Base-by-base conservation (phyloP, 306 rosid species). In the Trichosanthes truncata region DNA sequence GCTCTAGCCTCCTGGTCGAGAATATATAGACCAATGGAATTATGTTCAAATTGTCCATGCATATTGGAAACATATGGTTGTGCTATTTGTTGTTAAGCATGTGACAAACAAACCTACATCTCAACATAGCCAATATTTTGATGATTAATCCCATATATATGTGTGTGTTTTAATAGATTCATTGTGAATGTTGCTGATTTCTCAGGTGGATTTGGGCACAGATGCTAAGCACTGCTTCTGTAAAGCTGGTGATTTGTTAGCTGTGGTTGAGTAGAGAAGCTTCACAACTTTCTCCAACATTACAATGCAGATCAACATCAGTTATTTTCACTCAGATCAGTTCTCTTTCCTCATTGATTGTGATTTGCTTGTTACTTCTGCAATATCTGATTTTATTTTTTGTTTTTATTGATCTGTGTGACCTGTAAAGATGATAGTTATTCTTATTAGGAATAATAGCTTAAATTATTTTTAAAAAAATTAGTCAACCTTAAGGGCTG, bases 181-280 rank as follows among this genome's bases (percentile, higher is more conserved):
- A 74, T 48, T 29, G 41, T 29, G 52, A 67, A 67, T 67, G 49
- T 67, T 67, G 74, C 31, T 66, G 74, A 29, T 48, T 74, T 49
- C 26, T 4, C 93, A 95, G 99, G 97, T 95, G 88, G 97, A 95
- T 86, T 86, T 95, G 87, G 99, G 99, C 57, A 80, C 86, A 26
- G 94, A 89, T 73, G 86, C 83, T 46, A 91, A 86, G 84, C 97
- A 91, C 79, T 91, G 97, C 88, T 95, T 95, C 90, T 89, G 94
- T 68, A 95, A 88, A 84, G 89, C 89, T 61, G 86, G 93, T 62
- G 99, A 95, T 57, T 82, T 95, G 51, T 80, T 95, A 81, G 97
- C 99, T 2, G 87, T 89, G 74, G 97, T 95, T 41, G 97, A 95
- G 83, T 95, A 87, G 84, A 63, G 60, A 15, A 74, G 61, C 57